phyloP scores from a whole-genome alignment of 2,329 filamentous ascomycete genomes.

The Fusarium mundagurra region DNA sequence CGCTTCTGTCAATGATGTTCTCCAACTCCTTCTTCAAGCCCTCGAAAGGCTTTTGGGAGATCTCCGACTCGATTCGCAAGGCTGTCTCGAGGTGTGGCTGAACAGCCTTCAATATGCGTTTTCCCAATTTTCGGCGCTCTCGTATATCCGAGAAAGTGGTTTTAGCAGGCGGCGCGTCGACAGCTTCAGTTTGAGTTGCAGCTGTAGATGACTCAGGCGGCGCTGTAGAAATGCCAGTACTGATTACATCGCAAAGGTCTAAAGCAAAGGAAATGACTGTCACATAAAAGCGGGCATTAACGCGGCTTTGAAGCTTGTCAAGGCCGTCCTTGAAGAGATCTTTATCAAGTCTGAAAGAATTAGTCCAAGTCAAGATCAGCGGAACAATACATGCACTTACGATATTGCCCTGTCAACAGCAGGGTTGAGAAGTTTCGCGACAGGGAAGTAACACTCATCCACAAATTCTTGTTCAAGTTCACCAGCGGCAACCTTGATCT shows the following conservation, averaged over 20 bases:
- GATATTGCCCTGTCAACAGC: conserved; percentile 81
- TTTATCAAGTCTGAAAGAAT: conserved; percentile 68
- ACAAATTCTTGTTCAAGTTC: conserved; percentile 82
- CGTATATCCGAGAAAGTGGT: conserved; percentile 73
- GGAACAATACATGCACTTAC: conserved; percentile 65
- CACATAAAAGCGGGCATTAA: conserved; percentile 67
- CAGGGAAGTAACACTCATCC: conserved; percentile 91
- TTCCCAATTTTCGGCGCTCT: conserved; percentile 85
- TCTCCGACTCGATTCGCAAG: conserved; percentile 81
- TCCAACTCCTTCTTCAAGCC: conserved; percentile 79
- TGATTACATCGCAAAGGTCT: conserved; percentile 65
- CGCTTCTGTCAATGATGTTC: conserved; percentile 73
- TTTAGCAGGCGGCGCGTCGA: conserved; percentile 61
- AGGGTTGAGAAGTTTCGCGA: conserved; percentile 78
- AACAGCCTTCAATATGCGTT: conserved; percentile 85
- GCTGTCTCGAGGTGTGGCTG: conserved; percentile 82
- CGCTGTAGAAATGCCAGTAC: conserved; percentile 60
- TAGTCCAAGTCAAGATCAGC: conserved; percentile 46
- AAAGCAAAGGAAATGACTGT: conserved; percentile 66
- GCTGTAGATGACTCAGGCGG: conserved; percentile 39
- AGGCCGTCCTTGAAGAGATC: conserved; percentile 66
- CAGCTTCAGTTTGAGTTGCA: conserved; percentile 46
- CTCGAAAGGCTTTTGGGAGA: conserved; percentile 76
- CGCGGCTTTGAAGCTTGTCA: conserved; percentile 57
- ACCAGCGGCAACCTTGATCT: conserved; percentile 78